phyloP scores from a whole-genome alignment of 768 basidiomycete genomes.

The Pilatotrama ljubarskyi region DNA sequence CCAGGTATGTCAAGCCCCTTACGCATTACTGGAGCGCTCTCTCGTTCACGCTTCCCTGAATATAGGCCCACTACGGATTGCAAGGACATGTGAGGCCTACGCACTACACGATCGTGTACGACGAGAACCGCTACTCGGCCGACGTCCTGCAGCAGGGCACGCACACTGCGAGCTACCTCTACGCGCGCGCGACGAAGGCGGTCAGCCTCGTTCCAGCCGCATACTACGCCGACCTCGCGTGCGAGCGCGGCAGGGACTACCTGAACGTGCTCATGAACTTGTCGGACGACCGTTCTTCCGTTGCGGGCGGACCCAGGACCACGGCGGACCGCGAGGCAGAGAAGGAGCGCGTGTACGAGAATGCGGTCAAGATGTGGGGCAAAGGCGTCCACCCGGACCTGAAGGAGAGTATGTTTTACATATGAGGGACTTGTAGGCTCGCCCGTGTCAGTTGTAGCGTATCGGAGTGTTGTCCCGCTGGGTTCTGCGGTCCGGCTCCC shows the following conservation, averaged over 20 bases:
- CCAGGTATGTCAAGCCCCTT: conserved; percentile 22
- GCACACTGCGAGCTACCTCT: conserved; percentile 69
- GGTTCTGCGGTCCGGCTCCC: too few species aligned
- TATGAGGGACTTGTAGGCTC: too few species aligned
- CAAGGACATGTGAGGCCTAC: conserved; percentile 73
- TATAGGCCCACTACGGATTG: conserved; percentile 68
- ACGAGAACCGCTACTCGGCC: conserved; percentile 67
- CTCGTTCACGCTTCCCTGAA: too few species aligned
- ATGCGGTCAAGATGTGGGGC: conserved; percentile 42
- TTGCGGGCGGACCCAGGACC: conserved; percentile 33
- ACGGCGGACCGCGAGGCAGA: conserved; percentile 34
- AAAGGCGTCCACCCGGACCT: conserved; percentile 51
- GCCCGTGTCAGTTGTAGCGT: too few species aligned
- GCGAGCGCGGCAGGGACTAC: conserved; percentile 77
- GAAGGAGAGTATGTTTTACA: conserved; percentile 74
- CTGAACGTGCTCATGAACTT: conserved; percentile 65
- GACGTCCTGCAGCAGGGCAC: conserved; percentile 76
- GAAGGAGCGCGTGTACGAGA: conserved; percentile 36
- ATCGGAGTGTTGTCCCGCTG: too few species aligned
- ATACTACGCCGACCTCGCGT: conserved; percentile 81
- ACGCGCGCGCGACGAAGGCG: conserved; percentile 80
- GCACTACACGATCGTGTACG: conserved; percentile 79
- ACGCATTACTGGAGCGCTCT: too few species aligned
- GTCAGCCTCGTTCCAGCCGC: conserved; percentile 81
- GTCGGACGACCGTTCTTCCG: conserved; percentile 32